phyloP scores from a whole-genome alignment of 2,329 filamentous ascomycete genomes.

The Sodiomyces alkalinus region DNA sequence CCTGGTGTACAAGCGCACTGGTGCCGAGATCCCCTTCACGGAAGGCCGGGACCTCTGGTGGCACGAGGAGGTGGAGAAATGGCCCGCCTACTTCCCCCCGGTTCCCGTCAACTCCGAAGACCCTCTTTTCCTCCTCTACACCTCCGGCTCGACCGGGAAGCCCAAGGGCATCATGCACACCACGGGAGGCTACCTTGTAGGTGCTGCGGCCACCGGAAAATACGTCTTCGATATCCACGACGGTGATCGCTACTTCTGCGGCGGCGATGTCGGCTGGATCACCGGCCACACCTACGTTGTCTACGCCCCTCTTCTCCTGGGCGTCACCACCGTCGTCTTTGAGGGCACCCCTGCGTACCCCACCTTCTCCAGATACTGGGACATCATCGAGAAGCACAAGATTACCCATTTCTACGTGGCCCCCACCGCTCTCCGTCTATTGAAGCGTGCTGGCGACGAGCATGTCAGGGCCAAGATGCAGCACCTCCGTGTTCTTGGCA shows the following conservation, averaged over 20 bases:
- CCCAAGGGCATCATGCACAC: conserved; percentile 99
- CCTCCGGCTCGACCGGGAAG: conserved; percentile 93
- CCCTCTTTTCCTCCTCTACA: conserved; percentile 94
- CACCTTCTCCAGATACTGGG: conserved; percentile 97
- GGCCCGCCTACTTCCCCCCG: conserved; percentile 80
- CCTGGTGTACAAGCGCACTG: conserved; percentile 90
- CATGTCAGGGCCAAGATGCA: conserved; percentile 85
- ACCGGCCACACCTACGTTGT: conserved; percentile 98
- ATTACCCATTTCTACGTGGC: conserved; percentile 98
- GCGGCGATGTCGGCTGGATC: conserved; percentile 97
- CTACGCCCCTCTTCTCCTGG: conserved; percentile 84
- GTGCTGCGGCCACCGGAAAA: conserved; percentile 86
- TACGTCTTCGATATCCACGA: conserved; percentile 98
- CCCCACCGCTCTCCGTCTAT: conserved; percentile 76
- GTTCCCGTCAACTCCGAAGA: conserved; percentile 88
- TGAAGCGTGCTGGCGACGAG: conserved; percentile 91
- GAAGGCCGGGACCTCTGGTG: conserved; percentile 87
- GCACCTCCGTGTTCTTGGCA: conserved; percentile 76
- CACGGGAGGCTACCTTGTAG: conserved; percentile 86
- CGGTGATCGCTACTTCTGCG: conserved; percentile 89
- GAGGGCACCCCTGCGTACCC: conserved; percentile 96
- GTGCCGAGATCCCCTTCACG: conserved; percentile 83
- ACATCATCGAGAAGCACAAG: conserved; percentile 87
- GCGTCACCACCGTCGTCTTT: conserved; percentile 90
- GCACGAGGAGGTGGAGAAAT: conserved; percentile 97